Evolutionary conservation across 371 early-diverging fungal species (phyloP), one percentile per base, ranked within the genome.

Genomic region (Nematocida displodere): DNA sequence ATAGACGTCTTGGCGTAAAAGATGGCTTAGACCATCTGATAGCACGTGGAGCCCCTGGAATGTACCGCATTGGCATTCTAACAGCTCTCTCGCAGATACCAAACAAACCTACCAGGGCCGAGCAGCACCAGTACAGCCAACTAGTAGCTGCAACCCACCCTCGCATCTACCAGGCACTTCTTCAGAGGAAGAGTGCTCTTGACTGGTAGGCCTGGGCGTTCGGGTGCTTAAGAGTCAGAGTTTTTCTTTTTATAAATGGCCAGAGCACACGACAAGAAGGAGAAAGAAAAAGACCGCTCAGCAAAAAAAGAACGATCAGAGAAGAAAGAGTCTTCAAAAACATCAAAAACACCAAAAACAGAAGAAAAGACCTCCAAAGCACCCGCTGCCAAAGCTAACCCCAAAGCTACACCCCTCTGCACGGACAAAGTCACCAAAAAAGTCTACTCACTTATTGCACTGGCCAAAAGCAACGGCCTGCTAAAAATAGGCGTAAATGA

Each of bases 401-500:
- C 56, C 2, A 71, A 71, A 31, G 75, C 75, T 56, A 40, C 54
- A 36, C 75, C 75, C 34, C 31, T 71, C 1, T 71, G 75, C 59
- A 91, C 91, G 78, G 88, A 93, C 65, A 84, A 87, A 67, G 87
- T 94, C 67, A 88, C 90, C 83, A 91, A 89, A 87, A 89, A 88
- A 80, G 92, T 97, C 78, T 88, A 94, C 76, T 93, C 92, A 80
- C 86, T 95, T 49, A 90, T 96, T 71, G 91, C 92, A 85, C 92
- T 92, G 85, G 93, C 94, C 40, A 89, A 92, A 50, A 92, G 93
- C 86, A 92, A 92, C 89, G 93, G 93, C 87, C 94, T 94, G 86
- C 87, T 96, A 71, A 94, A 91, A 87, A 94, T 91, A 88, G 99
- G 99, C 80, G 94, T 95, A 79, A 98, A 98, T 88, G 99, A 97